Conservation (phyloP, 2,329 filamentous ascomycete genomes). For the Talaromyces sp. region DNA sequence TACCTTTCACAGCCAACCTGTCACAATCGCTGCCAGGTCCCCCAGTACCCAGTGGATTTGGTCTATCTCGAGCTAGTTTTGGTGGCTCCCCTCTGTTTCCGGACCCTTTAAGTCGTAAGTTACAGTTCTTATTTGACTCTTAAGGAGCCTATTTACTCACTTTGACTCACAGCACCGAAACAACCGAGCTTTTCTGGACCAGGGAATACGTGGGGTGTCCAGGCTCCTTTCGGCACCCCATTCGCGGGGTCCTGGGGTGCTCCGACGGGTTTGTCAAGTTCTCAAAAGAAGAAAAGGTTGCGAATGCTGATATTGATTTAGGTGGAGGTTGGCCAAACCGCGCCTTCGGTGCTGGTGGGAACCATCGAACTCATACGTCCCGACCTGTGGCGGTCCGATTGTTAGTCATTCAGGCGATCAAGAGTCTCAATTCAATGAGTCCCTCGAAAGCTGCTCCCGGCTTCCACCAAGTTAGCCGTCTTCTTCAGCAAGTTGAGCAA, state of each 20-base stretch:
- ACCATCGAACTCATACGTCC: conserved; percentile 51
- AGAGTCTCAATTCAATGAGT: conserved; percentile 48
- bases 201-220: conserved; percentile 28
- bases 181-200: conserved; percentile 28
- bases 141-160: conserved; percentile 14
- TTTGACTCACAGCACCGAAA: conserved; percentile 23
- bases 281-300: background rate
- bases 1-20: conserved; percentile 52
- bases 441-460: conserved; percentile 47
- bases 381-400: conserved; percentile 65
- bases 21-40: conserved; percentile 45
- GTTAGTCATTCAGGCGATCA: conserved; percentile 74
- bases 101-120: conserved; percentile 39
- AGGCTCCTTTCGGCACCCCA: conserved; percentile 35
- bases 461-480: conserved; percentile 63
- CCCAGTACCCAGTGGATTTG: conserved; percentile 48
- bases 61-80: conserved; percentile 38
- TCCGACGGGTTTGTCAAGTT: conserved; percentile 27
- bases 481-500: conserved; percentile 61
- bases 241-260: conserved; percentile 36
- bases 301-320: conserved; percentile 17
- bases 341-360: conserved; percentile 45
- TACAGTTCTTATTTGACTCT: conserved; percentile 4
- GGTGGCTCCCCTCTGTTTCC: conserved; percentile 37
- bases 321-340: conserved; percentile 44